Base-by-base conservation (phyloP, 2,329 filamentous ascomycete species). In the Aureobasidium sp. region DNA sequence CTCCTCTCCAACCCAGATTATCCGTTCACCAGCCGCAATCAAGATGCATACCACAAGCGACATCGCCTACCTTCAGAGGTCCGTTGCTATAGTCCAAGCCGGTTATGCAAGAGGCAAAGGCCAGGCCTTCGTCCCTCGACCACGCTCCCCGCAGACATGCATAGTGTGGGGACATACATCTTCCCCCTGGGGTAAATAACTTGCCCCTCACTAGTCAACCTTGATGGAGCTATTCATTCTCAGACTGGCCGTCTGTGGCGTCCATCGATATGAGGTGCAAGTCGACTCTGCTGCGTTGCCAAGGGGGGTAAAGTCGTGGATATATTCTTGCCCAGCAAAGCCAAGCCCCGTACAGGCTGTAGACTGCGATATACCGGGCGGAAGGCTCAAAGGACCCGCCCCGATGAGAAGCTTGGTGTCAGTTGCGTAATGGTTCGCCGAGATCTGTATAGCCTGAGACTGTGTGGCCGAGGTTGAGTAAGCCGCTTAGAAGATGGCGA, bases 261-360 rank as follows among this genome's bases (percentile, higher is more conserved):
- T 40, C 4, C 11, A 27, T 54, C 23, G 25, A 19, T 31, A 40
- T 47, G 55, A 21, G 33, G n/a, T 23, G 27, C 4, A 35, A 38
- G 19, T 4, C 6, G 31, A 10, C 2, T 27, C 17, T 21, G 31
- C 27, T 21, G 42, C 37, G 19, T 47, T 47, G 54, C 54, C 54
- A 57, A 57, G 54, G 40, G 11, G 40, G 40, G 25, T 57, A 57
- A 57, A 57, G 15, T 43, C 38, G 23, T 57, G 38, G 53, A 23
- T 57, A 54, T 54, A 42, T 54, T n/a, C 23, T 40, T 42, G 50
- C 50, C 47, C 21, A 51, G 47, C 19, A 27, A 29, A 17, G 50
- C 50, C 50, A 54, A 54, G 50, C 50, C n/a, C 50, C 35, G 25
- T 54, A 54, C 27, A 54, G 50, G 50, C 50, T 54, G 35, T 42